Evolutionary conservation across 202 grass and related monocot species (phyloP).

Genomic region (Cymbopogon flexuosus): DNA sequence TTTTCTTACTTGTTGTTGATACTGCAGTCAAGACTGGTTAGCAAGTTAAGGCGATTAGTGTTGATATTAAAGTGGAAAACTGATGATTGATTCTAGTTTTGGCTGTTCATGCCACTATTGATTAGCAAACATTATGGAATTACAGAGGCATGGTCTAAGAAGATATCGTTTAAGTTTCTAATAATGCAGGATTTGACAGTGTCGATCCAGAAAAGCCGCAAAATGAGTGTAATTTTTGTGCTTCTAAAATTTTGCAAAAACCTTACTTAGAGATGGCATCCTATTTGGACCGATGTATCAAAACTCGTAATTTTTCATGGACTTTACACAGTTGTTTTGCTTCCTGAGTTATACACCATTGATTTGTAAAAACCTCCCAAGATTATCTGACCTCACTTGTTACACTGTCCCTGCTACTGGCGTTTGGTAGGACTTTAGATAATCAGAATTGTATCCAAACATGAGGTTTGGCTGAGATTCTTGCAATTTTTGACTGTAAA

Average conservation of each 20-base stretch:
- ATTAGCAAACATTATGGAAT: not conserved
- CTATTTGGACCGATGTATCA: not conserved
- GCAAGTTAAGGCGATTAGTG: not conserved
- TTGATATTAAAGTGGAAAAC: constrained; percentile 5
- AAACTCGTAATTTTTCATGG: not conserved
- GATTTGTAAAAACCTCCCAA: not conserved
- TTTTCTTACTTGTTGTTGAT: not conserved
- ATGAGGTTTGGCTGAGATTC: not conserved
- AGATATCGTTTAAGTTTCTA: not conserved
- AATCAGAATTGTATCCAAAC: not conserved
- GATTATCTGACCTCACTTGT: constrained; percentile 6
- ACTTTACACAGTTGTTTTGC: not conserved
- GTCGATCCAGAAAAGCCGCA: not conserved
- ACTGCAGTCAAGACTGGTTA: not conserved
- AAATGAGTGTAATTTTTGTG: not conserved
- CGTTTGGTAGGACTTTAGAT: constrained; percentile 5
- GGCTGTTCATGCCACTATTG: not conserved
- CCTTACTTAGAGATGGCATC: not conserved
- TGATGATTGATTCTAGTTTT: not conserved
- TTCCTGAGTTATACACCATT: not conserved
- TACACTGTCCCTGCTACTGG: not conserved
- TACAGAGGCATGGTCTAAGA: not conserved
- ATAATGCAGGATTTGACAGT: not conserved
- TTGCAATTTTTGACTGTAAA: not conserved
- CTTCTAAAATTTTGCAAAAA: not conserved